phyloP scores from a whole-genome alignment of 192 early-diverging fungal species.

The Obelidium mucronatum region DNA sequence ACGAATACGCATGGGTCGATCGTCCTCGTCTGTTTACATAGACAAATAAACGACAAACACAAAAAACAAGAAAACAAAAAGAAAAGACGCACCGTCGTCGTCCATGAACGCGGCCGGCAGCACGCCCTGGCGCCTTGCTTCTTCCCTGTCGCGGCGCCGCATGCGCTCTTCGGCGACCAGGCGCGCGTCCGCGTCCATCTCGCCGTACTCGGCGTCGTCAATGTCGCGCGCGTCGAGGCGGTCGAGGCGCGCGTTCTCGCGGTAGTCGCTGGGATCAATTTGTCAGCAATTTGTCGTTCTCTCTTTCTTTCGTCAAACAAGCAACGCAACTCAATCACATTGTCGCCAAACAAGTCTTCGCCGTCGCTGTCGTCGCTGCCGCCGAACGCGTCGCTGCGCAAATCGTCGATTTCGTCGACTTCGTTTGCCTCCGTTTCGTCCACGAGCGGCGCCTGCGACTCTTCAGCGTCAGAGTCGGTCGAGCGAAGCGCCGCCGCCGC shows the following conservation, averaged over 20 bases:
- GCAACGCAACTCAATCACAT: constrained; percentile 42
- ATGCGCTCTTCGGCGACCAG: constrained; percentile 80
- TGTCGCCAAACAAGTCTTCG: constrained; percentile 89
- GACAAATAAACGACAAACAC: too few species aligned
- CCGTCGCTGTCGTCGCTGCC: constrained; percentile 78
- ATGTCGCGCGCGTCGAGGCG: constrained; percentile 80
- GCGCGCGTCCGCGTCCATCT: constrained; percentile 75
- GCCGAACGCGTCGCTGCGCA: constrained; percentile 48
- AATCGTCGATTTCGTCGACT: constrained; percentile 62
- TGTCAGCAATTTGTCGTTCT: not conserved
- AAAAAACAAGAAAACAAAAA: constrained; percentile 19
- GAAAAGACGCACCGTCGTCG: constrained; percentile 64
- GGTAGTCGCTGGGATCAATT: constrained; percentile 76
- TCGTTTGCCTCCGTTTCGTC: constrained; percentile 28
- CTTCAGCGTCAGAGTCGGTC: not conserved
- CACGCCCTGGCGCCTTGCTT: constrained; percentile 73
- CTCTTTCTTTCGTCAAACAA: not conserved
- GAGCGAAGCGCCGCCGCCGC: not conserved
- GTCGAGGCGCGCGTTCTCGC: constrained; percentile 73
- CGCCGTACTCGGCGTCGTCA: constrained; percentile 81
- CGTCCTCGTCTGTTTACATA: constrained; percentile 53
- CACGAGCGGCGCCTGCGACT: not conserved
- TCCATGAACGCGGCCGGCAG: constrained; percentile 90
- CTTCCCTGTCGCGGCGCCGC: constrained; percentile 79
- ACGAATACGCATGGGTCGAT: constrained; percentile 53